Conservation (phyloP, 1,139 yeast genomes). For the Hansenula sp. region DNA sequence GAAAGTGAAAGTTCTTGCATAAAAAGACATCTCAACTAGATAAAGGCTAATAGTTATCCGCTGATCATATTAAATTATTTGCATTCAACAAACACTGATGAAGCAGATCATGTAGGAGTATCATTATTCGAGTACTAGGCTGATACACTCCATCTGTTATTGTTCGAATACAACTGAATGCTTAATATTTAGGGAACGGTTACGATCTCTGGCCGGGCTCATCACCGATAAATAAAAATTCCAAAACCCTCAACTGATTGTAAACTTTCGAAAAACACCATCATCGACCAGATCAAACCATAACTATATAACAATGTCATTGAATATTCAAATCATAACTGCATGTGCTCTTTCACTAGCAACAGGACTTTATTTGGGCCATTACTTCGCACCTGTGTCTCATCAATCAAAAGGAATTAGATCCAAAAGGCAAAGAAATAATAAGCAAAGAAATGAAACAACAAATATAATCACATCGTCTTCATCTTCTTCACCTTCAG, state of each 20-base stretch:
- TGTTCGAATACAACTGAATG: too few relatives aligned
- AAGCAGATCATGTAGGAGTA: too few relatives aligned
- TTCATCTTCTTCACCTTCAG: not conserved
- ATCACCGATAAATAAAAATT: too few relatives aligned
- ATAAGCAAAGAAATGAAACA: not conserved
- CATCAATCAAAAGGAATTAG: not conserved
- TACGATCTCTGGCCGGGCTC: not conserved
- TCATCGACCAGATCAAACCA: not conserved
- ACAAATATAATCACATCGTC: not conserved
- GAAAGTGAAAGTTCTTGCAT: not conserved
- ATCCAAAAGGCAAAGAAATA: not conserved
- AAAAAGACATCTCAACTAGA: not conserved
- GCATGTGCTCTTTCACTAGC: conserved; percentile 2
- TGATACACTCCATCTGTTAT: too few relatives aligned
- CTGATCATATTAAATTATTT: too few relatives aligned
- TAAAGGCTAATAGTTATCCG: too few relatives aligned
- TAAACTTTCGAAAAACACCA: not conserved
- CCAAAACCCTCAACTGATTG: not conserved
- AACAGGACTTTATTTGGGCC: conserved; percentile 1
- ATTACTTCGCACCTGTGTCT: not conserved
- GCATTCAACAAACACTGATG: too few relatives aligned
- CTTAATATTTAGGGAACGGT: too few relatives aligned
- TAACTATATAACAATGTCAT: not conserved
- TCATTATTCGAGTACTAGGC: too few relatives aligned
- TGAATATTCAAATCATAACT: not conserved